These are phyloP conservation scores for Geosmithia flava DNA, from an alignment of 2,329 filamentous ascomycete species.

Conservation along the genomic window DNA sequence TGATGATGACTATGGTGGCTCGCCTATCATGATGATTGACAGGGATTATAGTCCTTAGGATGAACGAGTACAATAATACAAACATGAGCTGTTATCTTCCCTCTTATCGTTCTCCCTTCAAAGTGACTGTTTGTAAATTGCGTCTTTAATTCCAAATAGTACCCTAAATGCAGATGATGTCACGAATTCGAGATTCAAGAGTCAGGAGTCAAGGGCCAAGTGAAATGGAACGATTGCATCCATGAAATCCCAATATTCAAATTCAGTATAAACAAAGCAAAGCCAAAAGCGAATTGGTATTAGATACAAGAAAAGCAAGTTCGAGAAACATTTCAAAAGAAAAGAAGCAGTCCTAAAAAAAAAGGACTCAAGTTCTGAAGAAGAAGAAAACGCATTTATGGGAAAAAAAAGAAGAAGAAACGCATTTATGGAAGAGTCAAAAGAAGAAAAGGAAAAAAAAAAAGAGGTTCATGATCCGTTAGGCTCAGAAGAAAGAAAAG, in stretches of 20 bases:
- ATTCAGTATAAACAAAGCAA: not conserved
- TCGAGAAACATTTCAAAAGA: constrained; percentile 4
- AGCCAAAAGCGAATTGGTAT: not conserved
- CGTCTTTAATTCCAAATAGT: too few relatives aligned
- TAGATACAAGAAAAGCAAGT: not conserved
- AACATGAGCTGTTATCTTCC: too few relatives aligned
- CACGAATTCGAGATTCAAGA: too few relatives aligned
- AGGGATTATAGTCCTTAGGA: not conserved
- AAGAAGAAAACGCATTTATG: not conserved
- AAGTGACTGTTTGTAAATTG: too few relatives aligned
- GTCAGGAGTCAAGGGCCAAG: too few relatives aligned
- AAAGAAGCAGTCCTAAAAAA: constrained; percentile 7
- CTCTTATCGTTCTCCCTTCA: too few relatives aligned
- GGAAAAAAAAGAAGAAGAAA: not conserved
- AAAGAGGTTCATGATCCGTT: constrained; percentile 1
- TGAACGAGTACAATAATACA: too few relatives aligned
- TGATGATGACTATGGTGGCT: not conserved
- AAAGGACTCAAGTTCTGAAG: constrained; percentile 15
- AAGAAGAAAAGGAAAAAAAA: not conserved
- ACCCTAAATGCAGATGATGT: too few relatives aligned
- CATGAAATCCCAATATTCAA: not conserved
- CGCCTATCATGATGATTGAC: not conserved
- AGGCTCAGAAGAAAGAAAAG: too few relatives aligned
- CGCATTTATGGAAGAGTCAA: not conserved
- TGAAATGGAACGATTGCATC: too few relatives aligned